Evolutionary conservation across 352 stramenopile genomes (phyloP), one percentile per base, ranked within the genome.

Genomic region (Phytopythium cucurbitacearum): DNA sequence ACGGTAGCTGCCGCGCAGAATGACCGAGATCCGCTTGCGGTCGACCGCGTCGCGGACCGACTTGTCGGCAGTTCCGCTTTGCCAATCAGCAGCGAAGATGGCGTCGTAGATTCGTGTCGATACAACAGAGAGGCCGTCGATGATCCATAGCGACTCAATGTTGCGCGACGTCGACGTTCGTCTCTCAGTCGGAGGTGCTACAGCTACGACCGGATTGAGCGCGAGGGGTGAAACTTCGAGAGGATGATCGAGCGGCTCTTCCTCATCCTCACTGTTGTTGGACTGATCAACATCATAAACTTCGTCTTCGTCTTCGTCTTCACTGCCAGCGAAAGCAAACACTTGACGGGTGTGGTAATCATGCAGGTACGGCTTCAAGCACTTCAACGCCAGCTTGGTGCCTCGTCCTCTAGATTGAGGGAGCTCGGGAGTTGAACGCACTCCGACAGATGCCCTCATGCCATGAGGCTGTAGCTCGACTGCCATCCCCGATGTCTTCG

Each of bases 11-110:
- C 36, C 62, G 35, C 65, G 59, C 6, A 90, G 40, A 9, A 74
- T 65, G 12, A 35, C 28, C 15, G 69, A 60, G 44, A 87, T 87
- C 32, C 80, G 75, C 33, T 76, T 73, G 15, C 76, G 69, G 62
- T 90, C 80, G 5, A 88, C 80, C 34, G 73, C 80, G 37, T 90
- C 80, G 11, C 68, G 74, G 4, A 90, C 75, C 28, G 71, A 55
- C 37, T 72, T 80, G 2, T 85, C 76, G 8, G 79, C 69, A 50
- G 81, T 73, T 40, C 66, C 76, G 6, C 53, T 38, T 5, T 51
- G 53, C 80, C 80, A 90, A 58, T 90, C 70, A 7, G 55, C 53
- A 4, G 82, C 67, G 21, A 90, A 90, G 33, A 84, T 67, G 0
- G 56, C 36, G 32, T 71, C 58, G 37, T 85, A 88, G 8, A 69